phyloP scores from a whole-genome alignment of 2,329 filamentous ascomycete genomes.

The Colletotrichum filicis region DNA sequence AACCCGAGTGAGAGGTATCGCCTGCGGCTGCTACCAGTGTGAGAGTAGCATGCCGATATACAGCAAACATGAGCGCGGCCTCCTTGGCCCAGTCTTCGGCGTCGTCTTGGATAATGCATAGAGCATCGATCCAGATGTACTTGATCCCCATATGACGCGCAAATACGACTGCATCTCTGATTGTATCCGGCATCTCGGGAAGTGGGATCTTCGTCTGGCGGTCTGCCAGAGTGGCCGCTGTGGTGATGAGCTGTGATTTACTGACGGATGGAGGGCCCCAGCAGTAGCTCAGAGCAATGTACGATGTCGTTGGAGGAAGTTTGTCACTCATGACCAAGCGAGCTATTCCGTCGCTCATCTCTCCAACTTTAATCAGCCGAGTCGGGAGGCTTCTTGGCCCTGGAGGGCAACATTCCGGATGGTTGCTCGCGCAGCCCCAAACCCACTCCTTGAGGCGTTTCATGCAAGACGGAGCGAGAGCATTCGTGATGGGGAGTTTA shows the following conservation, averaged over 20 bases:
- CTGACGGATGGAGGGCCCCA: background rate
- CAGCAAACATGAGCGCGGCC: background rate
- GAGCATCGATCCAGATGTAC: background rate
- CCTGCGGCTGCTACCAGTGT: background rate
- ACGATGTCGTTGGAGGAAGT: background rate
- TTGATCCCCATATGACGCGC: background rate
- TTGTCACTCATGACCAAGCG: background rate
- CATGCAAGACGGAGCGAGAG: background rate
- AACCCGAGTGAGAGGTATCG: background rate
- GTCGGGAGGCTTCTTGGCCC: background rate
- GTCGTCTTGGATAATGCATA: background rate
- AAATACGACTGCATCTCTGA: background rate
- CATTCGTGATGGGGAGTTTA: background rate
- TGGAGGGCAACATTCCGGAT: background rate
- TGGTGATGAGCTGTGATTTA: background rate
- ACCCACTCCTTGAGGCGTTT: background rate
- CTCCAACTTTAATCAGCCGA: background rate
- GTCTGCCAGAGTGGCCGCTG: background rate
- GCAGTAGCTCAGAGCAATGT: background rate
- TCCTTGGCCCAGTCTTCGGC: background rate
- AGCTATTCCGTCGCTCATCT: background rate
- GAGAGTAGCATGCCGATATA: background rate
- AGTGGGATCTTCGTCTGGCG: background rate
- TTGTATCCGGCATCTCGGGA: background rate
- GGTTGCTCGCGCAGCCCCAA: background rate